These are phyloP conservation scores for Acorus calamus DNA, from an alignment of 106 monocot genomes.

Conservation along the genomic window DNA sequence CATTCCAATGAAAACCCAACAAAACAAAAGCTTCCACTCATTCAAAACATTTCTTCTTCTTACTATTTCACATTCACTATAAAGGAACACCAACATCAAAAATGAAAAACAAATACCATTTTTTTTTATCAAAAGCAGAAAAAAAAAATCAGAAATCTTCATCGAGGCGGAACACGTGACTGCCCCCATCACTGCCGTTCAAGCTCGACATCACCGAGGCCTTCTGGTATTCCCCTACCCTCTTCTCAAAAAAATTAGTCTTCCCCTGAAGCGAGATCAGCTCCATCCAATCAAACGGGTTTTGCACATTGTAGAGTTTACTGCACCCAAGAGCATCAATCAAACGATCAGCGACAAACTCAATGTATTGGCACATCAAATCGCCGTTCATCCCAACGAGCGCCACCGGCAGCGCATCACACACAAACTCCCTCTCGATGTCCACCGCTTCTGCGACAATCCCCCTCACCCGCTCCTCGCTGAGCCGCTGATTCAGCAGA, in stretches of 20 bases:
- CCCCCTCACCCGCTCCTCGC: conserved; percentile 31
- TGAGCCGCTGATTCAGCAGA: conserved; percentile 28
- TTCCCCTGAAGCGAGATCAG: conserved; percentile 60
- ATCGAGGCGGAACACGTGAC: conserved; percentile 47
- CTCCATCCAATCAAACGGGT: conserved; percentile 47
- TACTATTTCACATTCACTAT: too few relatives aligned
- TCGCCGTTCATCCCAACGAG: conserved; percentile 66
- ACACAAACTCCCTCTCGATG: conserved; percentile 75
- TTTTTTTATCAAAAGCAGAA: too few relatives aligned
- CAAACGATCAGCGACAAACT: conserved; percentile 35
- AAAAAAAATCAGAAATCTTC: conserved; percentile 60
- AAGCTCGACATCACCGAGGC: conserved; percentile 62
- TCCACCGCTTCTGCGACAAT: conserved; percentile 67
- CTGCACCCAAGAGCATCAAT: conserved; percentile 17
- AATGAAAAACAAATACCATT: too few relatives aligned
- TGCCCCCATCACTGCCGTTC: conserved; percentile 12
- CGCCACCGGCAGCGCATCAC: conserved; percentile 50
- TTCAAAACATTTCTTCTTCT: too few relatives aligned
- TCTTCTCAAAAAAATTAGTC: conserved; percentile 48
- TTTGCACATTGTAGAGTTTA: conserved; percentile 16
- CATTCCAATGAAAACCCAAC: too few relatives aligned
- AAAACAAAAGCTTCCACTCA: too few relatives aligned
- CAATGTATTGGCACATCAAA: conserved; percentile 36
- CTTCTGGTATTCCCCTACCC: conserved; percentile 57
- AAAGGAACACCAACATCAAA: too few relatives aligned